phyloP scores from a whole-genome alignment of 2,329 filamentous ascomycete species.

The Cordyceps cateniannulata region DNA sequence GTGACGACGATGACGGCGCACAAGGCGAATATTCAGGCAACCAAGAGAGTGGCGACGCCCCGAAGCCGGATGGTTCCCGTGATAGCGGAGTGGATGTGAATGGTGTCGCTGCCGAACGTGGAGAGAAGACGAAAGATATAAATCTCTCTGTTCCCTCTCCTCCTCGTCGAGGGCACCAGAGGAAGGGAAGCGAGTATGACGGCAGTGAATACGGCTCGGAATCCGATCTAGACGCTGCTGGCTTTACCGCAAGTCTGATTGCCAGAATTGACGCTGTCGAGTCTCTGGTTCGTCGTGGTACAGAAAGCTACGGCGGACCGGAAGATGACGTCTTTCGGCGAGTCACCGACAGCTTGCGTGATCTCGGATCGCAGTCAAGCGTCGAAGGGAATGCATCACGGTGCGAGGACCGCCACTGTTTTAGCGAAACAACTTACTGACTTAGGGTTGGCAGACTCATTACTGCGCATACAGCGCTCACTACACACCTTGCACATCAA shows the following conservation, averaged over 20 bases:
- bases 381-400: constrained; percentile 67
- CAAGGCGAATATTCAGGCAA: constrained; percentile 9
- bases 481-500: constrained; percentile 69
- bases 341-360: constrained; percentile 62
- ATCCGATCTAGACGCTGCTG: constrained; percentile 62
- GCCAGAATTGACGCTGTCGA: constrained; percentile 68
- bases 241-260: constrained; percentile 60
- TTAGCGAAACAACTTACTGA: background rate
- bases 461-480: constrained; percentile 67
- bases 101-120: constrained; percentile 12
- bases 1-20: constrained; percentile 40
- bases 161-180: constrained; percentile 41
- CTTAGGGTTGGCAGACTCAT: constrained; percentile 49
- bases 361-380: constrained; percentile 65
- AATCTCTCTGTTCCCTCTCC: constrained; percentile 40
- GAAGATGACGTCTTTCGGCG: constrained; percentile 61
- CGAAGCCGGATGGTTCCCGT: constrained; percentile 7
- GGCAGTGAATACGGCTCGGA: constrained; percentile 70
- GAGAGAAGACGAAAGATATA: constrained; percentile 27
- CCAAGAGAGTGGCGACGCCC: constrained; percentile 2
- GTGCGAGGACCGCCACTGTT: constrained; percentile 34
- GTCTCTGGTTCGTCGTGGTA: constrained; percentile 58
- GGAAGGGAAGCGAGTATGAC: constrained; percentile 56
- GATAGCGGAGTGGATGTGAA: constrained; percentile 11
- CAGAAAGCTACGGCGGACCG: constrained; percentile 58